These are phyloP conservation scores for Aureobasidium sp. DNA, from an alignment of 2,329 filamentous ascomycete genomes.

Conservation along the genomic window DNA sequence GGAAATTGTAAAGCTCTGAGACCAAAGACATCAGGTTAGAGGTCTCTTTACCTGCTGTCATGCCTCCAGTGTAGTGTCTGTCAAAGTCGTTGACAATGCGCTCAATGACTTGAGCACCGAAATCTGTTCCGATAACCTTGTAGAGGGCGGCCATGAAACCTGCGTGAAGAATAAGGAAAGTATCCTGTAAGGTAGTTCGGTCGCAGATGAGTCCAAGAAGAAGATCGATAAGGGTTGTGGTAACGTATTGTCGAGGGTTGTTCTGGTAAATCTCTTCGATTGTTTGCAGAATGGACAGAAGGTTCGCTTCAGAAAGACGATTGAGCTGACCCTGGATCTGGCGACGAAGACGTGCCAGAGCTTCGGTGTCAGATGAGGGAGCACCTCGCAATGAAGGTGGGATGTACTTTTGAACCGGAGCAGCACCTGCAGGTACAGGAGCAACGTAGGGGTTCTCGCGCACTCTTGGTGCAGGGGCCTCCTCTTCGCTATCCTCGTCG, in stretches of 20 bases:
- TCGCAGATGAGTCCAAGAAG: constrained; percentile 74
- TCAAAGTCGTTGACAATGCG: constrained; percentile 69
- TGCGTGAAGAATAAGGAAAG: constrained; percentile 82
- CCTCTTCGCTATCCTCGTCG: constrained; percentile 27
- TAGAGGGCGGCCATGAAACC: constrained; percentile 85
- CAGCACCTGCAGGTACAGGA: constrained; percentile 40
- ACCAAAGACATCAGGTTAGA: constrained; percentile 76
- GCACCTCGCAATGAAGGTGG: constrained; percentile 72
- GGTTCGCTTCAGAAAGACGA: constrained; percentile 81
- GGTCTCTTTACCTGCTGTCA: constrained; percentile 48
- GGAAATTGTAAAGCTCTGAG: constrained; percentile 85
- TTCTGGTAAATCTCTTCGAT: constrained; percentile 76
- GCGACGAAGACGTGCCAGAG: constrained; percentile 59
- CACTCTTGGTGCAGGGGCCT: constrained; percentile 33
- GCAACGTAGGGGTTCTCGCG: constrained; percentile 87
- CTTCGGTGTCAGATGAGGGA: constrained; percentile 56
- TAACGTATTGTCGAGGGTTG: constrained; percentile 82
- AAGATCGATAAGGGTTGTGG: constrained; percentile 67
- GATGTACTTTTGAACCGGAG: constrained; percentile 65
- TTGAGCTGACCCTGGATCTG: constrained; percentile 87
- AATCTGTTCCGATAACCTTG: constrained; percentile 77
- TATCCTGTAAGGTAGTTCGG: constrained; percentile 69
- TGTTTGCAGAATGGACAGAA: constrained; percentile 74
- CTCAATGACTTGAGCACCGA: constrained; percentile 80
- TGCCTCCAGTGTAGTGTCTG: constrained; percentile 49